Evolutionary conservation across 768 basidiomycete species (phyloP).

Genomic region (Hirschioporus abietinus): DNA sequence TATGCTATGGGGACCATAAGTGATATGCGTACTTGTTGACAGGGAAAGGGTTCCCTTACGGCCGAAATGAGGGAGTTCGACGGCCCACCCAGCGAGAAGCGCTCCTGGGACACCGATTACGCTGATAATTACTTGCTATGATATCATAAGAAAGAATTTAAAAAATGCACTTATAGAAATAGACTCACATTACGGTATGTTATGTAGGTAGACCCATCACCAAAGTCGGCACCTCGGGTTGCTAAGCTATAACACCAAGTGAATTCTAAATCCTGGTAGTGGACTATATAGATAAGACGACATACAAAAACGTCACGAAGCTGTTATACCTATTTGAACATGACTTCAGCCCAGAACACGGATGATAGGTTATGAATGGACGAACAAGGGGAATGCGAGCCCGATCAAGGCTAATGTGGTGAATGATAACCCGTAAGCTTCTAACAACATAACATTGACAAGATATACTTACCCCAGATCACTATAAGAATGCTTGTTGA

Average conservation of each 20-base stretch:
- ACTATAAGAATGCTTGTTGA: constrained; percentile 46
- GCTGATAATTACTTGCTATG: constrained; percentile 49
- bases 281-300: not conserved
- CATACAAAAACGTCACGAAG: constrained; percentile 50
- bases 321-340: constrained; percentile 36
- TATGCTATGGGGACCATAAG: not conserved
- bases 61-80: constrained; percentile 46
- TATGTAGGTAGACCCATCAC: constrained; percentile 62
- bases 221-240: constrained; percentile 63
- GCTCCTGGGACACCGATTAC: constrained; percentile 56
- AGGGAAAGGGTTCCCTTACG: constrained; percentile 48
- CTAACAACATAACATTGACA: constrained; percentile 24
- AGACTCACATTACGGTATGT: constrained; percentile 64
- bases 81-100: constrained; percentile 46
- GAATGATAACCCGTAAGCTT: constrained; percentile 9
- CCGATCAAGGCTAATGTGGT: constrained; percentile 67
- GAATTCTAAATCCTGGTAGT: not conserved
- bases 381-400: constrained; percentile 65
- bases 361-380: constrained; percentile 3
- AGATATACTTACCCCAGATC: constrained; percentile 39
- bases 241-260: constrained; percentile 38
- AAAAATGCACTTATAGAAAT: constrained; percentile 16
- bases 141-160: constrained; percentile 7
- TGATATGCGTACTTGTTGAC: constrained; percentile 36
- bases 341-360: not conserved